Percentiles rank a stretch among this genome's conserved stretches.
Evolutionary conservation across 805 yeast genomes (phyloP).

Genomic region (Suhomyces sp.): DNA sequence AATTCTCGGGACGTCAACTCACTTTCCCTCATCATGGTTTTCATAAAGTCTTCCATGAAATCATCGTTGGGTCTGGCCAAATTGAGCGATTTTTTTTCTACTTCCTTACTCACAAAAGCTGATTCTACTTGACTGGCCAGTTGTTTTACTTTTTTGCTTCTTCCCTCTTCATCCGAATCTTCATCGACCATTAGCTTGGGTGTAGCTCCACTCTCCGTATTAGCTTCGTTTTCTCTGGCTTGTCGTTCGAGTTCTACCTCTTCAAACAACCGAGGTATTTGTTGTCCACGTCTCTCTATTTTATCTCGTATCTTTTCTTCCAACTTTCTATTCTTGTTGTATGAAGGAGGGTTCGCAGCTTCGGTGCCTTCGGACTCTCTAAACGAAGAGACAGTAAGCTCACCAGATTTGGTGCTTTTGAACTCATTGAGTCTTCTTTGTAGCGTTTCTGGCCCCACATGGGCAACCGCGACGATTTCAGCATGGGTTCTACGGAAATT

Average conservation of each 20-base stretch:
- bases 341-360: conserved; percentile 81
- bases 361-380: conserved; percentile 47
- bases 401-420: conserved; percentile 69
- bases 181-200: background rate
- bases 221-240: background rate
- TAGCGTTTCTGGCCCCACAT: conserved; percentile 90
- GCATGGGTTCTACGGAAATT: conserved; percentile 87
- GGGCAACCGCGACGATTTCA: conserved; percentile 93
- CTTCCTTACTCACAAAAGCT: background rate
- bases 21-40: conserved; percentile 30
- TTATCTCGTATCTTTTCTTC: conserved; percentile 37
- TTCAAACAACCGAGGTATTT: background rate
- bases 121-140: background rate
- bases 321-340: conserved; percentile 53
- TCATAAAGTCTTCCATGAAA: conserved; percentile 19
- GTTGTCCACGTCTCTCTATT: conserved; percentile 4
- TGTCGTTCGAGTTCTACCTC: background rate
- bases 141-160: background rate
- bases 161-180: background rate
- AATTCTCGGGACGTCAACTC: conserved; percentile 27
- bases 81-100: background rate
- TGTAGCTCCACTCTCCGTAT: background rate
- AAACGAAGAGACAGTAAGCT: conserved; percentile 69
- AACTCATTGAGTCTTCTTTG: conserved; percentile 90
- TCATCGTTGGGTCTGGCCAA: background rate